A percentile compares a stretch with the other conserved stretches of the same genome.
phyloP scores from a whole-genome alignment of 2,329 filamentous ascomycete genomes.

The Botrytis deweyae region DNA sequence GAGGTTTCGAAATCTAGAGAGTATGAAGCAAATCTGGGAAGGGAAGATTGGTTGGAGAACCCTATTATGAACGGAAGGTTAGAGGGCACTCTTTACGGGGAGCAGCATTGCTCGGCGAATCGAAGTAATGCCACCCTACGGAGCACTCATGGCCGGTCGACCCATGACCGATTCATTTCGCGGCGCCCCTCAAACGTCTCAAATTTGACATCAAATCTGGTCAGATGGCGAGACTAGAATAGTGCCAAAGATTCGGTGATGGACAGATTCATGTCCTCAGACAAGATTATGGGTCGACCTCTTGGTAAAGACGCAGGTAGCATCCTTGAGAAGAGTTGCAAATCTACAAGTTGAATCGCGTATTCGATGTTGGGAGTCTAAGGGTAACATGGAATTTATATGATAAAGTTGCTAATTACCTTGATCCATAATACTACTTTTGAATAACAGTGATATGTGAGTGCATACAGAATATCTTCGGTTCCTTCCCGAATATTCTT shows the following conservation, averaged over 20 bases:
- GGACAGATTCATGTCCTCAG: neutral
- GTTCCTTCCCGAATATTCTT: neutral
- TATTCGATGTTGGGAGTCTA: neutral
- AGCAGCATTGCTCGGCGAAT: neutral
- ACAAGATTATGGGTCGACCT: neutral
- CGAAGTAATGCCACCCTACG: neutral
- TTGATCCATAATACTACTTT: neutral
- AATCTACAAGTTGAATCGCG: neutral
- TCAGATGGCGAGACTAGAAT: neutral
- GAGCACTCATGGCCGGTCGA: neutral
- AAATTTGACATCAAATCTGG: neutral
- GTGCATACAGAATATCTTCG: neutral
- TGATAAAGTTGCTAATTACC: neutral
- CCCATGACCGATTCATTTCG: neutral
- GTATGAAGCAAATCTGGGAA: neutral
- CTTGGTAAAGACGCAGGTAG: neutral
- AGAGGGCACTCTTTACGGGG: neutral
- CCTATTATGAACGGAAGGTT: neutral
- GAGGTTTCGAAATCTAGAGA: neutral
- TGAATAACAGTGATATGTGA: neutral
- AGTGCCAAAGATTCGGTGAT: neutral
- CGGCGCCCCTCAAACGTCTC: neutral
- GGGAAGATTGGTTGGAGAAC: neutral
- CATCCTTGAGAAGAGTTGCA: neutral
- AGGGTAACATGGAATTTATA: neutral